Evolutionary conservation across 805 yeast species (phyloP), one percentile per base, ranked within the genome.

Genomic region (Yamadazyma takamatsuzukensis): DNA sequence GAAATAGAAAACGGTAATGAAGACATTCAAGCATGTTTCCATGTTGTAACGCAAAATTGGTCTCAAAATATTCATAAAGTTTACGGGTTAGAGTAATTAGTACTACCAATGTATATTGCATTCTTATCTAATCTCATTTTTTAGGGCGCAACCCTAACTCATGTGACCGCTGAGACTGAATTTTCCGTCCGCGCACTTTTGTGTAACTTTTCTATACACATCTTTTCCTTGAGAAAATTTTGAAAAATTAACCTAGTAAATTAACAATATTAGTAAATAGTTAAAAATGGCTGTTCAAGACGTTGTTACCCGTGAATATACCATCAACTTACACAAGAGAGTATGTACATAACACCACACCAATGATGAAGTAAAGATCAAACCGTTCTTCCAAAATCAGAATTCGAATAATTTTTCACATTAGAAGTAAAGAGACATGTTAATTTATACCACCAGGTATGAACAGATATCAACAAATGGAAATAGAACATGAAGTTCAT

Each of bases 271-370:
- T 19, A 29, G 5, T 12, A 21, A 15, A 27, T n/a, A n/a, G n/a
- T n/a, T n/a, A 73, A 74, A 18, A 72, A 78, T 81, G 74, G 94
- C 90, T 74, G 78, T 88, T 70, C 84, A 85, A 78, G 97, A 93
- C 89, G 96, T 88, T 74, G 97, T 93, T 74, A 85, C 98, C 72
- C 95, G 99, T 76, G 99, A 93, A 78, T 93, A 93, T 87, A 93
- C 98, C 82, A 89, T 93, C 75, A 90, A 93, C 87, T 78, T 90
- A 74, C 96, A 88, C 95, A 90, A 88, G 76, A 88, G 97, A 78
- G 95, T 86, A 83, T 68, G 94, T 83, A 29, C 7, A 9, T n/a
- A n/a, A n/a, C n/a, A n/a, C n/a, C n/a, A n/a, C n/a, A n/a, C n/a
- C n/a, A n/a, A n/a, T n/a, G n/a, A n/a, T n/a, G n/a, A n/a, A n/a